phyloP scores from a whole-genome alignment of 208 protist genomes.

The Tritrichomonas foetus region DNA sequence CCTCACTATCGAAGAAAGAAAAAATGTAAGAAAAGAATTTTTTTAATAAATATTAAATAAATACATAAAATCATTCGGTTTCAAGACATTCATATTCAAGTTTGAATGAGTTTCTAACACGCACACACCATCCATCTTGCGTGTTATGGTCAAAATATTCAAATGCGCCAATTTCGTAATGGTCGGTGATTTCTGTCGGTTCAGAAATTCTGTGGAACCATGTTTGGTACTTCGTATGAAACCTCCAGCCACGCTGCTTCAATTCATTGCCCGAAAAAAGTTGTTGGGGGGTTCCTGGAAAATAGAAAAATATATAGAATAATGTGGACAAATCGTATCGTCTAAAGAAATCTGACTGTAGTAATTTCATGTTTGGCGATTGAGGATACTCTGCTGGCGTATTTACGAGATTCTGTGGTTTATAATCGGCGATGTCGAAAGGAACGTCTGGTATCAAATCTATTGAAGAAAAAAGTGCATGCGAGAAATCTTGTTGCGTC shows the following conservation, averaged over 20 bases:
- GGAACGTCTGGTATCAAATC: constrained; percentile 4
- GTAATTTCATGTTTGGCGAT: neutral
- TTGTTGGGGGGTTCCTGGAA: neutral
- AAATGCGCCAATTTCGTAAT: neutral
- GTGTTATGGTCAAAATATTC: constrained; percentile 23
- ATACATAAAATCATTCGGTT: too few species aligned
- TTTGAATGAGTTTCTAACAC: neutral
- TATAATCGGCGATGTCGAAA: neutral
- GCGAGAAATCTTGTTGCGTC: neutral
- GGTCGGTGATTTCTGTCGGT: neutral
- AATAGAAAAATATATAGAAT: constrained; percentile 38
- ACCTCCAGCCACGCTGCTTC: constrained; percentile 1
- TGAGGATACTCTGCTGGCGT: neutral
- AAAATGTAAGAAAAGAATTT: too few species aligned
- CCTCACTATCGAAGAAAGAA: too few species aligned
- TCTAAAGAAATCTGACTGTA: constrained; percentile 15
- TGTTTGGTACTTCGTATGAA: constrained; percentile 32
- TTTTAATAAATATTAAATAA: too few species aligned
- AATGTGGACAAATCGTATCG: neutral
- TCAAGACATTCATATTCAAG: neutral
- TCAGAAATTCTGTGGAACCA: constrained; percentile 38
- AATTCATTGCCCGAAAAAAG: neutral
- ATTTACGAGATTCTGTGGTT: neutral
- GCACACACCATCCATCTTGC: neutral
- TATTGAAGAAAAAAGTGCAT: neutral